Conservation (phyloP, 2,329 filamentous ascomycete species). For the Fusarium guadeloupense region DNA sequence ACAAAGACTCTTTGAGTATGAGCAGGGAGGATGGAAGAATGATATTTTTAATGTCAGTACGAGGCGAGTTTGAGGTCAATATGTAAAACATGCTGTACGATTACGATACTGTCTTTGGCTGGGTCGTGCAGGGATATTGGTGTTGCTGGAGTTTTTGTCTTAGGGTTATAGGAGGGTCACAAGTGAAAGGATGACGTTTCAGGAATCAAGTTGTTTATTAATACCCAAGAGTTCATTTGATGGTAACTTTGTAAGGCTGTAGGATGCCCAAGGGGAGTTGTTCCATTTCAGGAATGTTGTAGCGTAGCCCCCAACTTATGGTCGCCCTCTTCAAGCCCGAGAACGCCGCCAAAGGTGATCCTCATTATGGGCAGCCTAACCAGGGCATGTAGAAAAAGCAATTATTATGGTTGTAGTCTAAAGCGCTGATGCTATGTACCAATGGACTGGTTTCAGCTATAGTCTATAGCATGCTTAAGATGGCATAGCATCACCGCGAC, state of each 20-base stretch:
- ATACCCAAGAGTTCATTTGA: conserved; percentile 8
- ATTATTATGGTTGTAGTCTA: neutral
- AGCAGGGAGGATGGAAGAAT: conserved; percentile 81
- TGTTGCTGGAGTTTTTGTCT: conserved; percentile 24
- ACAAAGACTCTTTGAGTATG: conserved; percentile 79
- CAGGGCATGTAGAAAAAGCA: conserved; percentile 5
- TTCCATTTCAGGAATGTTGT: conserved; percentile 14
- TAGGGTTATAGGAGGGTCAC: conserved; percentile 4
- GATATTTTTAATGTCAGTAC: conserved; percentile 73
- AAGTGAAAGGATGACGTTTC: conserved; percentile 21
- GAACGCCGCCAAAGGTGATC: neutral
- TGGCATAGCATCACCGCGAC: too few relatives aligned
- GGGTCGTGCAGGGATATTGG: conserved; percentile 14
- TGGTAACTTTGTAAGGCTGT: neutral
- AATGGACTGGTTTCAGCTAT: conserved; percentile 23
- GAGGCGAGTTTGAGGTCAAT: conserved; percentile 32
- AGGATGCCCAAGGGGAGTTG: neutral
- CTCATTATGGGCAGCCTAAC: neutral
- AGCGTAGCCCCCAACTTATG: neutral
- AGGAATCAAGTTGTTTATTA: conserved; percentile 9
- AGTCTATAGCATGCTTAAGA: neutral
- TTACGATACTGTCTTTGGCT: conserved; percentile 19
- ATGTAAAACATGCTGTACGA: conserved; percentile 2
- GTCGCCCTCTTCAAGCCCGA: conserved; percentile 8
- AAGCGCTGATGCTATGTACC: neutral